Evolutionary conservation across 345 rosid species (phyloP), one percentile per base, ranked within the genome.

Genomic region (Citrus medica): DNA sequence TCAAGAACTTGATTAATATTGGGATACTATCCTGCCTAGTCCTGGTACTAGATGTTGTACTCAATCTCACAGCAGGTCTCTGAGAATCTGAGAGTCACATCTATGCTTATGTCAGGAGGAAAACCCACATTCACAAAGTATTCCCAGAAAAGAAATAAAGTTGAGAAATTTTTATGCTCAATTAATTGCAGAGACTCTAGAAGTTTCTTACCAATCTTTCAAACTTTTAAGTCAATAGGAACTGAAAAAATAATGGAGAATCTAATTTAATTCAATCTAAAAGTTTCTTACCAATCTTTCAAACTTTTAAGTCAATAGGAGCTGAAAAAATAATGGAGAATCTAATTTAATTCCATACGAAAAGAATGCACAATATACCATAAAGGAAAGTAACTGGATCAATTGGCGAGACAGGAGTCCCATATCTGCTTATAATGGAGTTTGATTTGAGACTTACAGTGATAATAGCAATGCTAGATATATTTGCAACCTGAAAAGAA

Each of bases 371-470:
- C 71, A 12, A 58, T 65, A 76, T 82, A 93, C 99, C 98, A 51
- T 87, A 95, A 59, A 95, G 97, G 82, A 95, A 93, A 85, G 97
- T 89, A 59, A 85, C 83, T 7, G 98, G 96, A 71, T 92, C 89
- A 80, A 85, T 81, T 40, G 93, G 93, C 85, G 94, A 90, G 84
- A 92, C 87, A 10, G 88, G 83, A 67, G 93, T 93, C 77, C 94
- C 94, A 9, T 87, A 82, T 83, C 93, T 90, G 81, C 97, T 95
- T 83, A 89, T 82, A 76, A 89, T 87, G 42, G 80, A 84, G 17
- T 81, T 83, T 1, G 94, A 84, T 56, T 84, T 74, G 59, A 93
- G 80, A 73, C 76, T 78, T 81, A 93, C 74, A 1, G 94, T 92
- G 71, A 95, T 76, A 74, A 93, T 80, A 62, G 97, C 86, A 66